phyloP scores from a whole-genome alignment of 352 stramenopile species.

The Phytophthora kernoviae region DNA sequence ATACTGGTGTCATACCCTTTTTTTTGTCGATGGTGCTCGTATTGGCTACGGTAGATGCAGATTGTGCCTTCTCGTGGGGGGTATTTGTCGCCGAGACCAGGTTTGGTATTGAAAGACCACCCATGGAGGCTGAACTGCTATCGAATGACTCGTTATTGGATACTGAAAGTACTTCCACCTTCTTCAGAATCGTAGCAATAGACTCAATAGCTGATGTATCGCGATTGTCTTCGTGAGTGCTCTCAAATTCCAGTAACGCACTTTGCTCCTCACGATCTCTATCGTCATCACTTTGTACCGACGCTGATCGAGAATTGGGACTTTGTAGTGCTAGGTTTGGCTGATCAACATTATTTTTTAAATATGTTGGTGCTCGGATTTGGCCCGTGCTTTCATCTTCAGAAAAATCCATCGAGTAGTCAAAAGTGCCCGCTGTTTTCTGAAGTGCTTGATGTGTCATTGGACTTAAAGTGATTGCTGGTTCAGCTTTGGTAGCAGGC shows the following conservation, averaged over 20 bases:
- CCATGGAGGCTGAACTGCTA: too few relatives aligned
- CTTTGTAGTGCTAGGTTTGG: neutral
- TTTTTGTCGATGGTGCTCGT: neutral
- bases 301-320: conserved; percentile 7
- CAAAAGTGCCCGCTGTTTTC: conserved; percentile 42
- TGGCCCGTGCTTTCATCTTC: conserved; percentile 38
- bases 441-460: neutral
- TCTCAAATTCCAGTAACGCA: conserved; percentile 35
- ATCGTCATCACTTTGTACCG: conserved; percentile 12
- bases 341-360: conserved; percentile 4
- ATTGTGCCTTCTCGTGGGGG: too few relatives aligned
- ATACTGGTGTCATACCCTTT: neutral
- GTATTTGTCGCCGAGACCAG: too few relatives aligned
- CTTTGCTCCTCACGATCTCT: conserved; percentile 30
- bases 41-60: too few relatives aligned
- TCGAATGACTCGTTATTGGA: too few relatives aligned
- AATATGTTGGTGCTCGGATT: neutral
- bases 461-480: neutral
- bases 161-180: neutral
- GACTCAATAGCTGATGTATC: neutral
- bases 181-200: neutral
- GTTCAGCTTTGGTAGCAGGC: neutral
- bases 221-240: neutral
- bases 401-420: conserved; percentile 82
- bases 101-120: too few relatives aligned